Base-by-base conservation (phyloP, 2,329 filamentous ascomycete species). In the Aspergillus sp. region DNA sequence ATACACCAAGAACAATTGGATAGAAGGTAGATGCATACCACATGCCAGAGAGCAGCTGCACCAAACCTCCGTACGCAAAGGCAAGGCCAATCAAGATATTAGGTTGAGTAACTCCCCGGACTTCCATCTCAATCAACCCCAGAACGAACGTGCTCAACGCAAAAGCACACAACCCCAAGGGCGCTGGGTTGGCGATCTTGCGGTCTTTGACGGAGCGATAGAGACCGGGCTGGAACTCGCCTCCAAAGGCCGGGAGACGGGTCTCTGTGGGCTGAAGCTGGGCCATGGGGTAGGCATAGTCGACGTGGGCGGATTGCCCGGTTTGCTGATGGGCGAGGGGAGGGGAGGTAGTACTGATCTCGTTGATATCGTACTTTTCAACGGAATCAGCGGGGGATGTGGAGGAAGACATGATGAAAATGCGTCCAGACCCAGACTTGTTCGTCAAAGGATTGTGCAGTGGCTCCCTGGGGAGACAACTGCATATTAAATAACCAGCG, bases 41-140 rank as follows among this genome's bases (percentile, higher is more conserved):
- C 89, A 93, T 94, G 76, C 89, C 89, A 59, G 89, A 86, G 19
- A 90, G 76, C 47, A 93, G 78, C 76, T 94, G 89, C 40, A 92
- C 83, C 14, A 91, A 76, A 62, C 88, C 89, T 63, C 89, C 89
- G 68, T 92, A 92, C 20, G 81, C 88, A 61, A 87, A 86, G 5
- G 88, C 87, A n/a, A 87, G 73, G 10, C 82, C 82, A 8, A 91
- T 78, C 42, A 87, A 84, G 50, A 93, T 81, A 66, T 84, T 87
- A 45, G 87, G 85, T 2, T 67, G 69, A 1, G 71, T 71, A 50
- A 91, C 76, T 51, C 78, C 79, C 13, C 84, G 80, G 2, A 85
- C 76, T 49, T 82, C 77, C 71, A 90, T 78, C 76, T 93, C 93
- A 73, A 93, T 79, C 62, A 81, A 76, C 24, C 86, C 89, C 45